A percentile compares a stretch with the other conserved stretches of the same genome.
Evolutionary conservation across 768 basidiomycete species (phyloP).

Genomic region (Leccinum rimulosum): DNA sequence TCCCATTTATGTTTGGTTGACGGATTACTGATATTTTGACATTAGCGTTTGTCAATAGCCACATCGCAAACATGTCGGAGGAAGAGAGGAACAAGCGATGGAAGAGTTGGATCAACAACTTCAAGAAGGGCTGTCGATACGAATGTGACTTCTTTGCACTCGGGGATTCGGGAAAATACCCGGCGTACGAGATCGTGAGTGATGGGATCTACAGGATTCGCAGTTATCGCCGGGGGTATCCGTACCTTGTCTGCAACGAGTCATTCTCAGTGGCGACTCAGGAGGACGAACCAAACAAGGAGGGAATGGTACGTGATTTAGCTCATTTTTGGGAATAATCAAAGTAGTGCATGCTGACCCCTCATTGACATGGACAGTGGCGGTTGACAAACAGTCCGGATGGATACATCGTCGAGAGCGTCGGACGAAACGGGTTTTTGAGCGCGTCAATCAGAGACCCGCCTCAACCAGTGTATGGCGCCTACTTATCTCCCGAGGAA

Average conservation of each 20-base stretch:
- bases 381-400: background rate
- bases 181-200: conserved; percentile 2
- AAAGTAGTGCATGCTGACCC: background rate
- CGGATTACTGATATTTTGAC: background rate
- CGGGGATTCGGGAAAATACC: background rate
- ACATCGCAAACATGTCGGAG: background rate
- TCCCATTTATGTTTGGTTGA: background rate
- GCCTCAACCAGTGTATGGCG: background rate
- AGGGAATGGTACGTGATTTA: background rate
- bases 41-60: conserved; percentile 1
- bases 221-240: conserved; percentile 1
- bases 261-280: background rate
- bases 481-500: background rate
- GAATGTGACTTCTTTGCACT: conserved; percentile 4
- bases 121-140: background rate
- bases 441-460: background rate
- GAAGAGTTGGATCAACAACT: background rate
- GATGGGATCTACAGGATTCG: conserved; percentile 4
- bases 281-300: background rate
- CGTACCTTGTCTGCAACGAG: background rate
- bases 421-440: background rate
- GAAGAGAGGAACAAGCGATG: background rate
- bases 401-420: conserved; percentile 2
- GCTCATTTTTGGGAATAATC: background rate
- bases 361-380: conserved; percentile 1